Conservation (phyloP, 371 early-diverging fungal species). For the Zopfochytrium polystomum region DNA sequence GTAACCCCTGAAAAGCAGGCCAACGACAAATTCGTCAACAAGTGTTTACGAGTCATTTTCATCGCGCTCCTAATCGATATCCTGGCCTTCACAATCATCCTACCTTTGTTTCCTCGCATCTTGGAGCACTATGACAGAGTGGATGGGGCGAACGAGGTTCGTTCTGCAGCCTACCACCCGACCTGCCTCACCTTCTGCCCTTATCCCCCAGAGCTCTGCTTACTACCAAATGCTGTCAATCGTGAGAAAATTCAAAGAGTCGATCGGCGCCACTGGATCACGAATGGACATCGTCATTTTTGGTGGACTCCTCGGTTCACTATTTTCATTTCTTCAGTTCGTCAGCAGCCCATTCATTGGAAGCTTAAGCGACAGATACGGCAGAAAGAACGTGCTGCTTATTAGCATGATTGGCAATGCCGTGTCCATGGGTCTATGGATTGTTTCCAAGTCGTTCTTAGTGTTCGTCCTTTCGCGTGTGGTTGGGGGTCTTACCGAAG, state of each 20-base stretch:
- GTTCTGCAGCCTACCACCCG: neutral
- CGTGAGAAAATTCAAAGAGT: constrained; percentile 29
- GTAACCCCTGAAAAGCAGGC: too few species aligned
- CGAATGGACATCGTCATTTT: constrained; percentile 78
- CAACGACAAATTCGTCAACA: too few species aligned
- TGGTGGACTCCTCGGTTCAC: constrained; percentile 90
- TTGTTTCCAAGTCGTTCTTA: constrained; percentile 76
- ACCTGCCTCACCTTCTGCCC: neutral
- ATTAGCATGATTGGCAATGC: constrained; percentile 91
- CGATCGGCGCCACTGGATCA: constrained; percentile 36
- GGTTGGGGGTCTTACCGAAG: constrained; percentile 92
- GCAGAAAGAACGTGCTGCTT: constrained; percentile 80
- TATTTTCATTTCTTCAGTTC: constrained; percentile 93
- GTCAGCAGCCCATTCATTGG: constrained; percentile 85
- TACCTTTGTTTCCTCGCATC: constrained; percentile 86
- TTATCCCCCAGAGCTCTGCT: constrained; percentile 24
- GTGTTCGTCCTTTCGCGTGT: constrained; percentile 82
- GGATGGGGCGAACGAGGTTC: constrained; percentile 37
- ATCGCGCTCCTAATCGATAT: constrained; percentile 81
- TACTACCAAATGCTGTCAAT: constrained; percentile 28
- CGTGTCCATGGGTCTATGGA: constrained; percentile 81
- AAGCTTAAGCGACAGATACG: constrained; percentile 72
- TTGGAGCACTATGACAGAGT: constrained; percentile 55
- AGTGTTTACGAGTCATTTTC: too few species aligned
- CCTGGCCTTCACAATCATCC: constrained; percentile 93